Conservation (phyloP, 129 eudicot genomes). For the Mikania micrantha region DNA sequence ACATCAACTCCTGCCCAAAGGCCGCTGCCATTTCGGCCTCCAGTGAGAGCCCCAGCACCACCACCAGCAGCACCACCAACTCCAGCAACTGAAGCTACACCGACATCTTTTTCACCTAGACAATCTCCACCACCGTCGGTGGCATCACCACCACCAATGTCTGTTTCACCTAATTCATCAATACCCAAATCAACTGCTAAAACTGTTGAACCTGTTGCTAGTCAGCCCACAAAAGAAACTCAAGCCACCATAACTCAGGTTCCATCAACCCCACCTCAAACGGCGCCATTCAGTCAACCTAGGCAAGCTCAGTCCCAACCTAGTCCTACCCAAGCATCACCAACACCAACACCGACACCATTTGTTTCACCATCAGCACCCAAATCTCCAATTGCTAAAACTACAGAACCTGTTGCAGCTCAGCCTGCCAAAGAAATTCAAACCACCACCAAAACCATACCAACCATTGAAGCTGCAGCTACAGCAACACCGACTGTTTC, state of each 20-base stretch:
- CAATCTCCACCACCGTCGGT: slow-evolving; percentile 17
- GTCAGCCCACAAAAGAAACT: slow-evolving; percentile 12
- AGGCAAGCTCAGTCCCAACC: slow-evolving; percentile 17
- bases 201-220: slow-evolving; percentile 3
- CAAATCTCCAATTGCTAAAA: no score
- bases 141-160: slow-evolving; percentile 4
- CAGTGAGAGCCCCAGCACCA: slow-evolving; percentile 34
- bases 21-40: slow-evolving; percentile 41
- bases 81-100: slow-evolving; percentile 13
- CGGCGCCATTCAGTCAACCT: slow-evolving; percentile 30
- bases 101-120: slow-evolving; percentile 16
- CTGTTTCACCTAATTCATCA: slow-evolving; percentile 17
- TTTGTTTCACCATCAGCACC: no score
- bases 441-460: no score
- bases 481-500: slow-evolving; percentile 9
- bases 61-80: slow-evolving; percentile 20
- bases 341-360: not conserved
- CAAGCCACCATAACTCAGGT: slow-evolving; percentile 11
- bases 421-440: no score
- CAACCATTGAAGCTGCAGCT: no score
- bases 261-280: slow-evolving; percentile 18
- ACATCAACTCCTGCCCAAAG: slow-evolving; percentile 24
- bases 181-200: slow-evolving; percentile 10
- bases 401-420: no score
- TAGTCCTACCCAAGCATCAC: slow-evolving; percentile 4